Evolutionary conservation across 2,329 filamentous ascomycete species (phyloP), one percentile per base, ranked within the genome.

Genomic region (Monosporascus sp.): DNA sequence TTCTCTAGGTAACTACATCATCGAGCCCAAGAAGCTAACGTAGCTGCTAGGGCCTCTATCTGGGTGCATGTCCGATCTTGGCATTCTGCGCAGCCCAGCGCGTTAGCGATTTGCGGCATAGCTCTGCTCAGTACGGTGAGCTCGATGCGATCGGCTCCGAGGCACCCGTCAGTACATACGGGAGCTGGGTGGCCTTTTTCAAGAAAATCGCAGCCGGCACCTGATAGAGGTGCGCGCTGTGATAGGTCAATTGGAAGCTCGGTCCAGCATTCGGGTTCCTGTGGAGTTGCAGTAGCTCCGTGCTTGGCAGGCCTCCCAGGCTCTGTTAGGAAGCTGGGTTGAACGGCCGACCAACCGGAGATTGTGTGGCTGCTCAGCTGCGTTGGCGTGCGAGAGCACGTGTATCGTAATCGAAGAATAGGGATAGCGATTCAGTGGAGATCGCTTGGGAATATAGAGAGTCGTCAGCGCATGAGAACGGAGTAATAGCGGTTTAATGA

Each of bases 161-260:
- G 20, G 20, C 9, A 2, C 11, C 41, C 41, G 17, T 20, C 43
- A 17, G 4, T 7, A 27, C 43, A 7, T 31, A n/a, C 20, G 7
- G 14, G 7, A 46, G 7, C 20, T 15, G 24, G 14, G n/a, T 25
- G n/a, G 20, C 4, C 18, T 11, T 11, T 18, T 8, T 5, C 11
- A 6, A 24, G 6, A 6, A 20, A 44, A 24, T 44, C 31, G 4
- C 31, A 24, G 27, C 54, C 50, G 52, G 61, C 62, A 62, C 62
- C 59, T 65, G 62, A 50, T 54, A 50, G 50, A 60, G 50, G 50
- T 57, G 55, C 54, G 56, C 51, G 37, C 41, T 54, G 48, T 65
- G 58, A 65, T 56, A 63, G 62, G 63, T 60, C 62, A 61, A 55
- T 54, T 20, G 48, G 31, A 1, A 35, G 11, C 9, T 35, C 5